A percentile compares a stretch with the other conserved stretches of the same genome.
Conservation (phyloP, 1,284 basidiomycete genomes). For the Mycena citricolor region DNA sequence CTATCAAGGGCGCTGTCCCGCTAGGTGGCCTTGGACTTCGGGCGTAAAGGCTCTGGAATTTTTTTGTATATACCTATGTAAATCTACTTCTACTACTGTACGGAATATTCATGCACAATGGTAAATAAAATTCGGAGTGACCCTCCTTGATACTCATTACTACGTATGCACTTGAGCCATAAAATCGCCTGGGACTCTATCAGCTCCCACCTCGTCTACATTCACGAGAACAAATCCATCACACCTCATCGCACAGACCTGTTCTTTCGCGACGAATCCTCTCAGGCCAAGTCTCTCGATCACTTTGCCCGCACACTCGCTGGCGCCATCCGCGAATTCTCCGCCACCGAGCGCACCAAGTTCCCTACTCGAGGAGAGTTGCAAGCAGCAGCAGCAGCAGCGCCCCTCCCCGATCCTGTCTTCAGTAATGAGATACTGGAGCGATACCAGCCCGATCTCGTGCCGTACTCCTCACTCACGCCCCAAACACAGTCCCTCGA, state of each 20-base stretch:
- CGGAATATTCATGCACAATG: too few species aligned
- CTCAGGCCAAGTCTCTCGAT: constrained; percentile 26
- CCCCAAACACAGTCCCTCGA: constrained; percentile 30
- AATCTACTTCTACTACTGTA: too few species aligned
- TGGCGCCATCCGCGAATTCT: constrained; percentile 29
- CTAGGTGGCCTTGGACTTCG: constrained; percentile 34
- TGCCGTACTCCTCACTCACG: constrained; percentile 24
- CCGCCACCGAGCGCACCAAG: constrained; percentile 33
- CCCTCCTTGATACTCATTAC: too few species aligned
- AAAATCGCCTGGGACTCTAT: constrained; percentile 35
- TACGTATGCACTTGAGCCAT: constrained; percentile 40
- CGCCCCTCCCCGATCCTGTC: too few species aligned
- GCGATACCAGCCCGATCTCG: constrained; percentile 30
- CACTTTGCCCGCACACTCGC: constrained; percentile 31
- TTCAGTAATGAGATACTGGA: constrained; percentile 27
- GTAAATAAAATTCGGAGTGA: too few species aligned
- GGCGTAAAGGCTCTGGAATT: background rate
- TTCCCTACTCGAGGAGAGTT: constrained; percentile 24
- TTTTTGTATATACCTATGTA: constrained; percentile 9
- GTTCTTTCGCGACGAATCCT: constrained; percentile 21
- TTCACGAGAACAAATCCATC: constrained; percentile 27
- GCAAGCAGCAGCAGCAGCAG: too few species aligned
- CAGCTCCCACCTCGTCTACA: constrained; percentile 30
- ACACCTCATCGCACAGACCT: constrained; percentile 31
- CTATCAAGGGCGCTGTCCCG: constrained; percentile 50